phyloP scores from a whole-genome alignment of 305 asterid genomes.

The Fraxinus baroniana region DNA sequence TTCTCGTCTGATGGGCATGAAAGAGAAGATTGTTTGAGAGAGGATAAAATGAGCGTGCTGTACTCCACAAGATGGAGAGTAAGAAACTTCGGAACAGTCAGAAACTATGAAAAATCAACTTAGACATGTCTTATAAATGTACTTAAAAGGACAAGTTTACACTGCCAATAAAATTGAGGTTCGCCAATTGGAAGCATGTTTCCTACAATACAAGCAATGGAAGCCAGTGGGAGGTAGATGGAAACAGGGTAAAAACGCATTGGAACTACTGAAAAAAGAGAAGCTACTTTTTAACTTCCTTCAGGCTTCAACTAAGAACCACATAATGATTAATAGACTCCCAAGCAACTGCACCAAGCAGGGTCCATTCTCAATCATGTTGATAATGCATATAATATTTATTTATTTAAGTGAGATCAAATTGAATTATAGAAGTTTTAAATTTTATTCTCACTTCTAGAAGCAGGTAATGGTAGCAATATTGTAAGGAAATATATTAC shows the following conservation, averaged over 20 bases:
- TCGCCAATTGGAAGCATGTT: neutral
- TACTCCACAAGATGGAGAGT: neutral
- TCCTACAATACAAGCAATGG: neutral
- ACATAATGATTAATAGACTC: neutral
- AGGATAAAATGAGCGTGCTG: neutral
- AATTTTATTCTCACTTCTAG: constrained; percentile 16
- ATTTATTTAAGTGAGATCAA: neutral
- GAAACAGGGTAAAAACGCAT: neutral
- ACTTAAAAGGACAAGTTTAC: neutral
- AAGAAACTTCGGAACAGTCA: neutral
- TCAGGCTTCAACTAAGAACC: constrained; percentile 1
- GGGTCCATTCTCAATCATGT: constrained; percentile 13
- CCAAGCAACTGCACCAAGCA: neutral
- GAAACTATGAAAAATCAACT: neutral
- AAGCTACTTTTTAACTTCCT: neutral
- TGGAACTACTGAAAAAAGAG: neutral
- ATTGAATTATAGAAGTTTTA: neutral
- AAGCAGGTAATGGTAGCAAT: constrained; percentile 20
- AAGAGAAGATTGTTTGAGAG: neutral
- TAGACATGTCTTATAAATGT: neutral
- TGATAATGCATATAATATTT: neutral
- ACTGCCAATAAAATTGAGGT: neutral
- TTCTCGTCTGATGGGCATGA: neutral
- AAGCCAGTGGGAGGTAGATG: neutral
- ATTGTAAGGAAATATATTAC: constrained; percentile 40